phyloP scores from a whole-genome alignment of 345 rosid genomes.

The Salix suchowensis region DNA sequence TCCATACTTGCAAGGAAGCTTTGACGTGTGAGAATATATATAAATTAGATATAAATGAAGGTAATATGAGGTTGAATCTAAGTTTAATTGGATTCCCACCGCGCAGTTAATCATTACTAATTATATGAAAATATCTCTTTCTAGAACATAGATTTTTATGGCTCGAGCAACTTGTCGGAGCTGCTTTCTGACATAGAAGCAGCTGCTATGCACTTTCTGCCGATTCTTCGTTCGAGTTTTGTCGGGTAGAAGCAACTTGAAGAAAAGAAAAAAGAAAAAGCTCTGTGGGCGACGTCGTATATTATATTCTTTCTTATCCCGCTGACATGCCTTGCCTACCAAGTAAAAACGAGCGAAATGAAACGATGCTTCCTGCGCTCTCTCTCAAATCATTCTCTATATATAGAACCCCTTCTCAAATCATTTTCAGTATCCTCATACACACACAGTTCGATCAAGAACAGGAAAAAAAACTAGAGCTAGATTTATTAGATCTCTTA shows the following conservation, averaged over 20 bases:
- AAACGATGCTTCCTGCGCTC: background rate
- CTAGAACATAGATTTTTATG: background rate
- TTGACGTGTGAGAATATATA: background rate
- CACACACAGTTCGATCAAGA: background rate
- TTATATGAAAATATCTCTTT: too few relatives aligned
- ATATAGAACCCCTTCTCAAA: background rate
- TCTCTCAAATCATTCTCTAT: conserved; percentile 1
- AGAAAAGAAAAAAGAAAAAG: background rate
- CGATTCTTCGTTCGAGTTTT: background rate
- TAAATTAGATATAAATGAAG: background rate
- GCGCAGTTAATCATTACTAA: too few relatives aligned
- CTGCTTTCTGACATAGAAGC: conserved; percentile 4
- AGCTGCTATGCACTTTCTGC: conserved; percentile 25
- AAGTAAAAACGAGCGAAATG: background rate
- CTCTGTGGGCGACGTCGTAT: background rate
- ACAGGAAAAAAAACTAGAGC: background rate
- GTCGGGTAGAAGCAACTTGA: conserved; percentile 14
- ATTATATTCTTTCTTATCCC: conserved; percentile 15
- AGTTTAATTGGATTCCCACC: background rate
- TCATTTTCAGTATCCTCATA: background rate
- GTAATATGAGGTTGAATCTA: background rate
- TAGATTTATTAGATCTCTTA: background rate
- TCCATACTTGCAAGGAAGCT: background rate
- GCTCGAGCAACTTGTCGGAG: background rate
- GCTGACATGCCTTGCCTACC: background rate